Evolutionary conservation across 305 asterid genomes (phyloP).

Genomic region (Fraxinus ornus): DNA sequence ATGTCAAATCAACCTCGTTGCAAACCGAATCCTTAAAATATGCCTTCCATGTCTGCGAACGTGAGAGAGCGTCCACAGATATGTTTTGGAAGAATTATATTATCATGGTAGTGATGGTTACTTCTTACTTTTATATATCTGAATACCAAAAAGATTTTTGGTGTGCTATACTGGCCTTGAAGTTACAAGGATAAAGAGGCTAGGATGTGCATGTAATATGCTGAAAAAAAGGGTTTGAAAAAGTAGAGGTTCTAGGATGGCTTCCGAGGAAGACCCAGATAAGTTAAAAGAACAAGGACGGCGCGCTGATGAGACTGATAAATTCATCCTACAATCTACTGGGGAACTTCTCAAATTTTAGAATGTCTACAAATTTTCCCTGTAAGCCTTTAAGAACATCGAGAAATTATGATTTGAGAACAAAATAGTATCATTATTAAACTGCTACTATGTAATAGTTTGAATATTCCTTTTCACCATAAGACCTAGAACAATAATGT

Average conservation of each 20-base stretch:
- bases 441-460: background rate
- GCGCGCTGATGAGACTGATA: background rate
- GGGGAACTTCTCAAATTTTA: background rate
- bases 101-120: background rate
- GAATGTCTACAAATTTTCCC: background rate
- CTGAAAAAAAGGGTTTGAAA: background rate
- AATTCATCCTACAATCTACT: background rate
- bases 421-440: background rate
- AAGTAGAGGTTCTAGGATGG: background rate
- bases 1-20: background rate
- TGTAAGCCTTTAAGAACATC: background rate
- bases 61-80: background rate
- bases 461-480: background rate
- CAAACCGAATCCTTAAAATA: background rate
- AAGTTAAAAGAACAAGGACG: background rate
- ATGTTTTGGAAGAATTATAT: background rate
- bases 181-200: background rate
- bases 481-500: background rate
- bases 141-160: background rate
- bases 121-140: background rate
- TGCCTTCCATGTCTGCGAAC: background rate
- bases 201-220: background rate
- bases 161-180: background rate
- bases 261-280: background rate
- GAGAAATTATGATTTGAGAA: background rate